Evolutionary conservation across 805 yeast species (phyloP).

Genomic region (Diddensiella santjacobensis): DNA sequence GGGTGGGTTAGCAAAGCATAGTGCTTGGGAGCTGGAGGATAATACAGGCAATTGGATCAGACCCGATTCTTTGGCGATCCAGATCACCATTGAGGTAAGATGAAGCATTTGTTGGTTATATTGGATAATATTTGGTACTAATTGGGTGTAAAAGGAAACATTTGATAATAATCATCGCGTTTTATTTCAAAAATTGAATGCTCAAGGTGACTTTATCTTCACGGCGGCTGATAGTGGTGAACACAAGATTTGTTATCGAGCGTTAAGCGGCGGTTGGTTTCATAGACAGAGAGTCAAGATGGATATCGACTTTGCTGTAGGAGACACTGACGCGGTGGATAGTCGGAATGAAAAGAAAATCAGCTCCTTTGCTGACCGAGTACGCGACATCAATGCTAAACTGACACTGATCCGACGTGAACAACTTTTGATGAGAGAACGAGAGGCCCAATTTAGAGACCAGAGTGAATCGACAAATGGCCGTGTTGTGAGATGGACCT

Average conservation of each 20-base stretch:
- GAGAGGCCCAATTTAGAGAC: slow-evolving; percentile 75
- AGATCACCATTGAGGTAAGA: slow-evolving; percentile 62
- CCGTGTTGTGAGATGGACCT: slow-evolving; percentile 68
- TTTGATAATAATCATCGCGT: slow-evolving; percentile 83
- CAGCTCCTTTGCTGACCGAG: slow-evolving; percentile 50
- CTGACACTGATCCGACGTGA: slow-evolving; percentile 59
- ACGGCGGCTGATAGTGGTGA: slow-evolving; percentile 82
- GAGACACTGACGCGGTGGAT: slow-evolving; percentile 63
- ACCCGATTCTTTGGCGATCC: slow-evolving; percentile 51
- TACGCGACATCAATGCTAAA: slow-evolving; percentile 54
- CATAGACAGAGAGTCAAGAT: slow-evolving; percentile 59
- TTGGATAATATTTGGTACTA: no score
- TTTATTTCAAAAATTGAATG: slow-evolving; percentile 56
- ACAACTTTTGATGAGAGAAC: slow-evolving; percentile 55
- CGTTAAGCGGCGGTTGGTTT: slow-evolving; percentile 57
- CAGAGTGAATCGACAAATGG: slow-evolving; percentile 72
- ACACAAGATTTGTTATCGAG: slow-evolving; percentile 75
- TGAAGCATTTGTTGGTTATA: not conserved
- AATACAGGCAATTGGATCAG: slow-evolving; percentile 49
- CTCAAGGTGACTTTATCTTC: slow-evolving; percentile 70
- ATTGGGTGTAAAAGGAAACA: slow-evolving; percentile 57
- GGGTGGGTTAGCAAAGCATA: slow-evolving; percentile 43
- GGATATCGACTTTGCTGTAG: slow-evolving; percentile 66
- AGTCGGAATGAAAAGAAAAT: slow-evolving; percentile 54
- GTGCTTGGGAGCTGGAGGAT: slow-evolving; percentile 59